A percentile compares a stretch with the other conserved stretches of the same genome.
Evolutionary conservation across 345 rosid genomes (phyloP).

Genomic region (Durio zibethinus): DNA sequence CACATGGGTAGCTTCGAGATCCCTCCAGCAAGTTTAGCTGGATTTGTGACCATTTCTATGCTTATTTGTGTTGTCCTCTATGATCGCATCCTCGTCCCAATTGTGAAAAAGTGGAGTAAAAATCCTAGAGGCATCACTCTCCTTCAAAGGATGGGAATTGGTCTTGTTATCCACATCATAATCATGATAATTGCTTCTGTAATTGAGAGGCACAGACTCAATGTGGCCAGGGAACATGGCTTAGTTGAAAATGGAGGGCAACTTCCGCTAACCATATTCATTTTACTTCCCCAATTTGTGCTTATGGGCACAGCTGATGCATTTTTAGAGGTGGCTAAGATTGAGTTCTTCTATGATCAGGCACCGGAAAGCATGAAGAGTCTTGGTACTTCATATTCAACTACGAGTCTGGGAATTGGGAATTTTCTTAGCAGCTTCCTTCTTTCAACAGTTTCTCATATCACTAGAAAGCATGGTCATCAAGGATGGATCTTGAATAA

Average conservation of each 20-base stretch:
- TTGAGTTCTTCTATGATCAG: conserved; percentile 90
- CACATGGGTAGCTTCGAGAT: conserved; percentile 53
- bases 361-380: conserved; percentile 95
- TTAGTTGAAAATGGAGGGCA: conserved; percentile 48
- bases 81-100: conserved; percentile 49
- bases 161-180: conserved; percentile 49
- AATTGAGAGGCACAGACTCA: conserved; percentile 48
- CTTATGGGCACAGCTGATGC: conserved; percentile 84
- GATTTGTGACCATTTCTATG: conserved; percentile 63
- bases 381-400: conserved; percentile 70
- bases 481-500: conserved; percentile 72
- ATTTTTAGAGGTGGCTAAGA: conserved; percentile 69
- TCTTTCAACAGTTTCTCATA: conserved; percentile 47
- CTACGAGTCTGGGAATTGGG: conserved; percentile 54
- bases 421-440: conserved; percentile 74
- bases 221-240: conserved; percentile 48
- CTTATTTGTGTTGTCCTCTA: conserved; percentile 58
- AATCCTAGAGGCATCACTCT: conserved; percentile 79
- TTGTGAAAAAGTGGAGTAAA: conserved; percentile 40
- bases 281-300: conserved; percentile 70
- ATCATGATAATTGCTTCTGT: conserved; percentile 64
- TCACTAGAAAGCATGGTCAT: conserved; percentile 51
- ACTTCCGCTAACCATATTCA: conserved; percentile 57
- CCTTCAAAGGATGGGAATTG: conserved; percentile 78
- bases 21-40: conserved; percentile 64